Conservation (phyloP, 2,329 filamentous ascomycete genomes). For the Dothideomycetidae sp. region DNA sequence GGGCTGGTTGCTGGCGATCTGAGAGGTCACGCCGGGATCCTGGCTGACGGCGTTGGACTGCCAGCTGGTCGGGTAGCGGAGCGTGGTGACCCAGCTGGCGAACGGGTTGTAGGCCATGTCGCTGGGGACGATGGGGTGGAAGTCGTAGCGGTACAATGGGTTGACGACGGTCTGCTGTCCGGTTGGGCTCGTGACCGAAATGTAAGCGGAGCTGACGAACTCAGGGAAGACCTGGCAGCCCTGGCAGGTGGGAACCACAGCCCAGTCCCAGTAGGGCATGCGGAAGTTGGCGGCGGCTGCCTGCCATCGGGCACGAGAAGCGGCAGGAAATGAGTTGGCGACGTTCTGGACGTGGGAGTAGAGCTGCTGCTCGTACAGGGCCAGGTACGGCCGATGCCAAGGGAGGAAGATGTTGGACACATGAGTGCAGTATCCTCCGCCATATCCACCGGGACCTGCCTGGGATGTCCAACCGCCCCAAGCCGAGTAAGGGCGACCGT, state of each 20-base stretch:
- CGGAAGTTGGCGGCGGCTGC: conserved; percentile 28
- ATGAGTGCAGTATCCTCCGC: conserved; percentile 69
- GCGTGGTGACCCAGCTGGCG: conserved; percentile 44
- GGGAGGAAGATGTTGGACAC: conserved; percentile 59
- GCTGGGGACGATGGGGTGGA: conserved; percentile 40
- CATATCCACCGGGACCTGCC: conserved; percentile 33
- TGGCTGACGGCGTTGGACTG: conserved; percentile 37
- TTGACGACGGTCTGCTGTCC: conserved; percentile 21
- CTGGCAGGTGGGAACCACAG: conserved; percentile 21
- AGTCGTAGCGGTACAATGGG: conserved; percentile 23
- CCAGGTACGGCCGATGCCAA: conserved; percentile 74
- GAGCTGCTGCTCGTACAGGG: conserved; percentile 40
- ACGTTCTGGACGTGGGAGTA: conserved; percentile 28
- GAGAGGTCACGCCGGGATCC: conserved; percentile 40
- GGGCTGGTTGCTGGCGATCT: conserved; percentile 39
- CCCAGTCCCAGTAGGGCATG: conserved; percentile 37
- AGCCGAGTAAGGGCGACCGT: conserved; percentile 53
- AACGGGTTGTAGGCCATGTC: conserved; percentile 49
- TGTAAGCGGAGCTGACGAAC: conserved; percentile 25
- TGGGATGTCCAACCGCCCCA: conserved; percentile 28
- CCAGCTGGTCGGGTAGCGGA: conserved; percentile 39
- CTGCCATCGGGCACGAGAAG: conserved; percentile 25
- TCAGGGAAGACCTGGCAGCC: conserved; percentile 24
- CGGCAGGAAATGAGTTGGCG: conserved; percentile 25
- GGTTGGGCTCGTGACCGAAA: conserved; percentile 24